phyloP scores from a whole-genome alignment of 2,329 filamentous ascomycete species.

The Pyricularia grisea region DNA sequence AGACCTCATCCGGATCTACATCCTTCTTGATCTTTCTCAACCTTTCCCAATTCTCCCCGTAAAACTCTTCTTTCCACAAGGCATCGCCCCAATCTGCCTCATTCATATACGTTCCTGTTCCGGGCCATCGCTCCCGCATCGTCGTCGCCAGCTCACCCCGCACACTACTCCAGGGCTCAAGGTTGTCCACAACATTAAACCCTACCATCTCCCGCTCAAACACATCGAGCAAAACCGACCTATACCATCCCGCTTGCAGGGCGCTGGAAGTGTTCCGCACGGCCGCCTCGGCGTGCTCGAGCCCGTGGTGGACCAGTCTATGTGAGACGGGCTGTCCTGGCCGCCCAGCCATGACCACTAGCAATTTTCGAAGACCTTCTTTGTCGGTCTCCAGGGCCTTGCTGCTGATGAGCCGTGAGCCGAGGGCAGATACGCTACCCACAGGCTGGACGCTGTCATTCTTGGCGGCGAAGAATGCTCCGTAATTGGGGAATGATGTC shows the following conservation, averaged over 20 bases:
- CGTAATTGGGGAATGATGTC: too few species aligned
- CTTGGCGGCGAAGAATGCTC: too few species aligned
- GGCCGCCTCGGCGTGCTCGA: background rate
- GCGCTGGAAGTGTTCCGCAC: background rate
- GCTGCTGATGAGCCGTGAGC: background rate
- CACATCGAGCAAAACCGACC: background rate
- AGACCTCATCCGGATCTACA: constrained; percentile 33
- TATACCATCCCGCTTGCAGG: background rate
- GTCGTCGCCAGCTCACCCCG: background rate
- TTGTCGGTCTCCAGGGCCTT: background rate
- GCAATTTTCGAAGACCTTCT: background rate
- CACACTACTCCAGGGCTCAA: background rate
- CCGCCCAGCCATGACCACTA: background rate
- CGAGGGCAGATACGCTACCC: background rate
- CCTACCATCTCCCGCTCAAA: background rate
- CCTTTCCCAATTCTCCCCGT: constrained; percentile 25
- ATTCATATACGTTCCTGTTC: constrained; percentile 1
- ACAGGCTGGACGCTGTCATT: background rate
- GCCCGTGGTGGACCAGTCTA: background rate
- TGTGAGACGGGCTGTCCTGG: background rate
- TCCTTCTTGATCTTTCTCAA: constrained; percentile 28
- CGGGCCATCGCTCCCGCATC: background rate
- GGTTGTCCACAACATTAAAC: background rate
- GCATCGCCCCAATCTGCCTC: constrained; percentile 11
- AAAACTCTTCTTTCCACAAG: constrained; percentile 28